Evolutionary conservation across 495 filamentous ascomycete genomes (phyloP), one percentile per base, ranked within the genome.

Genomic region (Neurospora sp.): DNA sequence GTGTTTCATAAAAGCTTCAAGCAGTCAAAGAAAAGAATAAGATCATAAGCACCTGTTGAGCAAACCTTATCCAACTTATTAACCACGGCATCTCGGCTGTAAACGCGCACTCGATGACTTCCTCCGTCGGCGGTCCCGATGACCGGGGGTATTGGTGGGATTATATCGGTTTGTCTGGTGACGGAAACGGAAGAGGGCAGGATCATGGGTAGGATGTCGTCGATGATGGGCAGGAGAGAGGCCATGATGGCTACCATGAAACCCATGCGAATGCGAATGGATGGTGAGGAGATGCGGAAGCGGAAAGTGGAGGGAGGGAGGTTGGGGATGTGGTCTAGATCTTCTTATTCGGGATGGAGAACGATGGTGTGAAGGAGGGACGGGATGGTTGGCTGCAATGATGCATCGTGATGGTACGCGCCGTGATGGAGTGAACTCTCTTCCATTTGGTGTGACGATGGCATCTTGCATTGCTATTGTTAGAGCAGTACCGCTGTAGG

Each of bases 41-140:
- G n/a, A n/a, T n/a, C n/a, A n/a, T n/a, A n/a, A n/a, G n/a, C n/a
- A n/a, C 86, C 81, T 41, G 84, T 82, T 20, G 86, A 83, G 73
- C 86, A 90, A 75, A 92, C 81, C 38, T 83, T 87, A 65, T 90
- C 88, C 14, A 85, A 85, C 75, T 88, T 85, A 72, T 85, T 82
- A 48, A 88, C 82, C 69, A 92, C 85, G 37, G 90, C 89, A 53
- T 87, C 84, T 72, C 88, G 81, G 27, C 85, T 80, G 46, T 86
- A 80, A 80, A 89, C 88, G 48, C 85, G 83, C 39, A 85, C 83
- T 44, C 81, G 86, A 72, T 75, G 75, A 69, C 7, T 65, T 70
- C 42, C 59, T 61, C 70, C 69, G n/a, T 48, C 38, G 69, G 31
- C 69, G 20, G 41, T 69, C 20, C 22, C 38, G 7, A 61, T 39